phyloP scores from a whole-genome alignment of 352 stramenopile species.

The Pythium vanterpoolii region DNA sequence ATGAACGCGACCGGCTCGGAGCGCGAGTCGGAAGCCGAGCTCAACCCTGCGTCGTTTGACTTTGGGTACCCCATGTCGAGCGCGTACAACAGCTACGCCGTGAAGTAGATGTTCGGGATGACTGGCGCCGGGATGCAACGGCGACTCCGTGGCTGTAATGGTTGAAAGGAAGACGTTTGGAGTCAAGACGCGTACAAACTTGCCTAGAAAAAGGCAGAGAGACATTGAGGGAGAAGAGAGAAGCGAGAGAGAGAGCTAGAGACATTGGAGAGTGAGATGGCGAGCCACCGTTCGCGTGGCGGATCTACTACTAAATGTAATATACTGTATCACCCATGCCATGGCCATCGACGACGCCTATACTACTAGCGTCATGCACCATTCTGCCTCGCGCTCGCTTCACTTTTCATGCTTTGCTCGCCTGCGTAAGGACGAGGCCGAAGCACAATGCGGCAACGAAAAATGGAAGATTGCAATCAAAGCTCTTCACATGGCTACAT shows the following conservation, averaged over 20 bases:
- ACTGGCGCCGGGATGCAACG: conserved; percentile 4
- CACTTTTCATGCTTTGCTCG: no score
- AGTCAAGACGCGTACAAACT: background rate
- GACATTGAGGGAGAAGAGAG: no score
- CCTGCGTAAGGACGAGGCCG: no score
- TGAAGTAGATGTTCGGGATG: conserved; percentile 11
- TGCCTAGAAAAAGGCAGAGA: background rate
- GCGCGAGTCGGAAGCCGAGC: conserved; percentile 17
- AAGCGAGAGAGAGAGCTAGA: background rate
- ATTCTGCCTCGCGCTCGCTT: no score
- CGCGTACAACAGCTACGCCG: conserved; percentile 14
- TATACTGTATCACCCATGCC: background rate
- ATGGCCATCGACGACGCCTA: no score
- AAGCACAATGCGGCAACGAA: no score
- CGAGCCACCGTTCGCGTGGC: background rate
- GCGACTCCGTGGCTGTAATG: no score
- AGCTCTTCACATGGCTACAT: conserved; percentile 9
- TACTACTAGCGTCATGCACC: no score
- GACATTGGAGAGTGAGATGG: no score
- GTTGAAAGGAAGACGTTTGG: conserved; percentile 4
- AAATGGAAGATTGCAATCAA: no score
- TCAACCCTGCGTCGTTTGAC: conserved; percentile 25
- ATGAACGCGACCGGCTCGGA: conserved; percentile 17
- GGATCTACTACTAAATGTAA: background rate
- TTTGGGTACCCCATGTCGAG: conserved; percentile 22